These are phyloP conservation scores for Backusella luteola DNA, from an alignment of 192 early-diverging fungal species.

Conservation along the genomic window DNA sequence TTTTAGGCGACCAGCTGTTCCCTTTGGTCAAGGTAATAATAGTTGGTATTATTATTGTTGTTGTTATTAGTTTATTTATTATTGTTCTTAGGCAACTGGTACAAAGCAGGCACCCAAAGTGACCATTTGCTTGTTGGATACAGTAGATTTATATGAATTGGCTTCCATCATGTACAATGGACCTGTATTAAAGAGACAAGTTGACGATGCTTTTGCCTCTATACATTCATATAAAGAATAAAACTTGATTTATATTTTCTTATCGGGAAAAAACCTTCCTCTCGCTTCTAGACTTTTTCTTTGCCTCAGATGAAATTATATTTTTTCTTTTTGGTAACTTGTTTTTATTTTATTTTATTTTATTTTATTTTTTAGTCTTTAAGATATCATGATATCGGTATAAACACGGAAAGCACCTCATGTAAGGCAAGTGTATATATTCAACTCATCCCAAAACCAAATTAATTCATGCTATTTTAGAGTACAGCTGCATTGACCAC, in stretches of 20 bases:
- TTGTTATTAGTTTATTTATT: neutral
- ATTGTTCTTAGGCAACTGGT: conserved; percentile 10
- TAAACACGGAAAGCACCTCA: neutral
- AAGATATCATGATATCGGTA: neutral
- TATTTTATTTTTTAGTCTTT: neutral
- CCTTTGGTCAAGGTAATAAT: conserved; percentile 37
- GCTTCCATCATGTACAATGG: conserved; percentile 39
- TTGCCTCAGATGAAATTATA: no score
- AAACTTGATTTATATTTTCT: no score
- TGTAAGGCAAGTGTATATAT: no score
- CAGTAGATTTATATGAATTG: conserved; percentile 33
- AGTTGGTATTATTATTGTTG: neutral
- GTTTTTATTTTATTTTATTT: neutral
- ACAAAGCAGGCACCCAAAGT: conserved; percentile 36
- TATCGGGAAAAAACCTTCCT: neutral
- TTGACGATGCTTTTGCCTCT: conserved; percentile 12
- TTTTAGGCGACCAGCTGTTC: conserved; percentile 40
- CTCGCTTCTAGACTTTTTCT: neutral
- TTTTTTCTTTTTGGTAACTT: no score
- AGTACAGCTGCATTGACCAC: neutral
- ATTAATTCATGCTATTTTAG: neutral
- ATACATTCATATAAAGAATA: conserved; percentile 1
- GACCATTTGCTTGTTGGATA: conserved; percentile 38
- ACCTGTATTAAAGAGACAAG: conserved; percentile 4
- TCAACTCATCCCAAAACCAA: no score